Evolutionary conservation across 768 basidiomycete genomes (phyloP).

Genomic region (Serendipita sp.): DNA sequence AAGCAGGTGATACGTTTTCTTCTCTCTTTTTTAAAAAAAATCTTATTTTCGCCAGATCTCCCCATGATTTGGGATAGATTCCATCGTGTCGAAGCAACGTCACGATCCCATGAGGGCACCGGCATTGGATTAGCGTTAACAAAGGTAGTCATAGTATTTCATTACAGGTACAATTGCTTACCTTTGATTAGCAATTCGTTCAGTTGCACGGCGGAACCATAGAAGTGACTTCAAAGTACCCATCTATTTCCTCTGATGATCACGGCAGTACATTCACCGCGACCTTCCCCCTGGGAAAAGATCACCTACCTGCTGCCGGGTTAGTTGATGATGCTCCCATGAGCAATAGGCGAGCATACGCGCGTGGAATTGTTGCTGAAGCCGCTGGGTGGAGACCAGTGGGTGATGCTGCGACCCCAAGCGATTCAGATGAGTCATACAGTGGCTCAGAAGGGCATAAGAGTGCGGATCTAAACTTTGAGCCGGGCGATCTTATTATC

Average conservation of each 20-base stretch:
- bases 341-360: conserved; percentile 16
- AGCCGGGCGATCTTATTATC: neutral
- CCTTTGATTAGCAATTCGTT: conserved; percentile 20
- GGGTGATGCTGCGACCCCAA: conserved; percentile 8
- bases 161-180: neutral
- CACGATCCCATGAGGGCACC: conserved; percentile 11
- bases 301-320: conserved; percentile 20
- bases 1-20: conserved; percentile 12
- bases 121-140: conserved; percentile 26
- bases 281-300: conserved; percentile 20
- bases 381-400: conserved; percentile 16
- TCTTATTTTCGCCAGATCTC: conserved; percentile 13
- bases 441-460: neutral
- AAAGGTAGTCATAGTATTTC: conserved; percentile 13
- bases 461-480: neutral
- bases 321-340: conserved; percentile 13
- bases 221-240: conserved; percentile 18
- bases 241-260: conserved; percentile 17
- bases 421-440: conserved; percentile 5
- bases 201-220: conserved; percentile 24
- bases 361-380: conserved; percentile 23
- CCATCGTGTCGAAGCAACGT: conserved; percentile 19
- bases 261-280: conserved; percentile 23
- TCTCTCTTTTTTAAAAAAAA: neutral
- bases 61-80: conserved; percentile 22